Evolutionary conservation across 805 yeast genomes (phyloP).

Genomic region (Brettanomyces anomalus): DNA sequence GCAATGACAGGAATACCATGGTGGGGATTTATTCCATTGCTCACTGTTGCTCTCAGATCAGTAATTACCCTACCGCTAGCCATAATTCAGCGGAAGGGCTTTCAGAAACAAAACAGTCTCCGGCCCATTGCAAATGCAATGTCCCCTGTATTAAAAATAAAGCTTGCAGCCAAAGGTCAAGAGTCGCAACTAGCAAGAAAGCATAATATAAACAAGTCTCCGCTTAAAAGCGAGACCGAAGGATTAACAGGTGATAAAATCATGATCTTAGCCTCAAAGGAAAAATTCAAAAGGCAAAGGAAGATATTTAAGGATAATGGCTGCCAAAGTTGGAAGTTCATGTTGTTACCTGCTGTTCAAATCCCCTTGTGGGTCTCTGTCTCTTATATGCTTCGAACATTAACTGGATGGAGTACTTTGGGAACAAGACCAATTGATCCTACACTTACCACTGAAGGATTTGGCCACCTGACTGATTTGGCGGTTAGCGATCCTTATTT

Average conservation of each 20-base stretch:
- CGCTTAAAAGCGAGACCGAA: slow-evolving; percentile 25
- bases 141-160: slow-evolving; percentile 61
- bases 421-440: slow-evolving; percentile 41
- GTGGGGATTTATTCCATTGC: slow-evolving; percentile 70
- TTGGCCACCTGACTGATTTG: slow-evolving; percentile 54
- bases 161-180: slow-evolving; percentile 41
- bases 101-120: slow-evolving; percentile 61
- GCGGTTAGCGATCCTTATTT: slow-evolving; percentile 52
- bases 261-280: slow-evolving; percentile 63
- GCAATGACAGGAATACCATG: slow-evolving; percentile 62
- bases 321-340: slow-evolving; percentile 76
- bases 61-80: slow-evolving; percentile 73
- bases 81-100: slow-evolving; percentile 56
- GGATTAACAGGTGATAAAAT: slow-evolving; percentile 71
- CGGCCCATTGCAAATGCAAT: slow-evolving; percentile 67
- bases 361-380: slow-evolving; percentile 81
- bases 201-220: slow-evolving; percentile 7
- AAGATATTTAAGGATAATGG: slow-evolving; percentile 53
- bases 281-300: slow-evolving; percentile 67
- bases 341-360: slow-evolving; percentile 68
- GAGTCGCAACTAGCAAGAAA: slow-evolving; percentile 11
- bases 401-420: slow-evolving; percentile 55
- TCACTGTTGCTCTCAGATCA: slow-evolving; percentile 59
- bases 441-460: slow-evolving; percentile 41
- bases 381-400: slow-evolving; percentile 63